Evolutionary conservation across 169 alveolate species (phyloP).

Genomic region (Plasmodium vivax): DNA sequence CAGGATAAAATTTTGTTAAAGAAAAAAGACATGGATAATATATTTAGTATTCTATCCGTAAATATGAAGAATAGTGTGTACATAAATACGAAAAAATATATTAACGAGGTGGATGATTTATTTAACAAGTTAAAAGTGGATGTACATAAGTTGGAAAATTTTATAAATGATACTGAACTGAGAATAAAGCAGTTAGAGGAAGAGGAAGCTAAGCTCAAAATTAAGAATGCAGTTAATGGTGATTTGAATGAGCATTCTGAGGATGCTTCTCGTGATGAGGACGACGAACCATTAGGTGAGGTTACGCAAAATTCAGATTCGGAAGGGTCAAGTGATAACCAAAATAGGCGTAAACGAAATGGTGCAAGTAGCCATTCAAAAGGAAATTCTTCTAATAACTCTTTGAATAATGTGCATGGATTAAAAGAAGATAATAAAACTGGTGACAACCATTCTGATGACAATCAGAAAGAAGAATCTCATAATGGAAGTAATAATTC

Average conservation of each 20-base stretch:
- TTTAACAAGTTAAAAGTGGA: not conserved
- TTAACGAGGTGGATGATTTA: not conserved
- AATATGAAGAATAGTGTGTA: not conserved
- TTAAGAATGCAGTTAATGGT: not conserved
- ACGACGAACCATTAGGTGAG: not conserved
- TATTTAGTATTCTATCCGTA: not conserved
- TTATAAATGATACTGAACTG: not conserved
- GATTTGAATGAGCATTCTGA: not conserved
- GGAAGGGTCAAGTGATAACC: not conserved
- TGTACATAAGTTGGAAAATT: not conserved
- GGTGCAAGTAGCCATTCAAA: not conserved
- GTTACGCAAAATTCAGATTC: not conserved
- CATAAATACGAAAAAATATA: not conserved
- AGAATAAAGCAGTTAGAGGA: not conserved
- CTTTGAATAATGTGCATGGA: not conserved
- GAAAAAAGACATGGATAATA: slow-evolving; percentile 14
- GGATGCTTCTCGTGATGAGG: not conserved
- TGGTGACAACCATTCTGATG: not conserved
- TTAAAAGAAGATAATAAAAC: not conserved
- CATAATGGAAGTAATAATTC: not conserved
- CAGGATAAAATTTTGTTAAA: not conserved
- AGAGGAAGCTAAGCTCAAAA: not conserved
- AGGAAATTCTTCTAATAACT: not conserved
- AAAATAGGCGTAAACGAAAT: not conserved
- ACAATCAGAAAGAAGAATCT: not conserved